Percentiles rank a stretch among this genome's conserved stretches.
These are phyloP conservation scores for Dictyostelium citrinum DNA, from an alignment of 78 protist genomes.

Conservation along the genomic window DNA sequence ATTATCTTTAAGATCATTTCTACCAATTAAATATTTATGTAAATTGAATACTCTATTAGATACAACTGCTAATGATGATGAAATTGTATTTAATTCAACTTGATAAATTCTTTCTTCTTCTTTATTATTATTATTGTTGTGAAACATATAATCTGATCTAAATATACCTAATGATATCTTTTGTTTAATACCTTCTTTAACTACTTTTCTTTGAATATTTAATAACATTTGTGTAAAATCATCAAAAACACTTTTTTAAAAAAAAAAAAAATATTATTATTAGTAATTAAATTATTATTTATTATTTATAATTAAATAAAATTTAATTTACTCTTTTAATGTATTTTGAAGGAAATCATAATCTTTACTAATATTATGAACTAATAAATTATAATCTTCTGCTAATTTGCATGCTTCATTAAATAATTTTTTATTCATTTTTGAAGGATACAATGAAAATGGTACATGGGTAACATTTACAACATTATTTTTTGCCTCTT, in stretches of 20 bases:
- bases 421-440: conserved; percentile 29
- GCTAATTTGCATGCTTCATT: conserved; percentile 29
- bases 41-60: conserved; percentile 41
- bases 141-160: conserved; percentile 96
- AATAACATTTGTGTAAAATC: conserved; percentile 75
- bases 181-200: conserved; percentile 62
- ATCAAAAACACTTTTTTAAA: conserved; percentile 59
- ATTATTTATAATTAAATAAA: not conserved
- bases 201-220: conserved; percentile 46
- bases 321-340: conserved; percentile 31
- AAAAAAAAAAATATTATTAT: not conserved
- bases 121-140: too few species aligned
- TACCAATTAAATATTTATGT: conserved; percentile 67
- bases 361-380: conserved; percentile 56
- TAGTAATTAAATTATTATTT: not conserved
- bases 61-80: conserved; percentile 87
- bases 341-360: conserved; percentile 71
- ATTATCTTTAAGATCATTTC: not conserved
- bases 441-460: conserved; percentile 70
- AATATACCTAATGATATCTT: conserved; percentile 79
- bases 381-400: conserved; percentile 57
- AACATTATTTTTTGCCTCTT: not conserved
- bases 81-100: conserved; percentile 95
- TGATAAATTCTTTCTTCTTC: conserved; percentile 49
- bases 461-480: conserved; percentile 60